Evolutionary conservation across 768 basidiomycete species (phyloP), one percentile per base, ranked within the genome.

Genomic region (Saitozyma sp.): DNA sequence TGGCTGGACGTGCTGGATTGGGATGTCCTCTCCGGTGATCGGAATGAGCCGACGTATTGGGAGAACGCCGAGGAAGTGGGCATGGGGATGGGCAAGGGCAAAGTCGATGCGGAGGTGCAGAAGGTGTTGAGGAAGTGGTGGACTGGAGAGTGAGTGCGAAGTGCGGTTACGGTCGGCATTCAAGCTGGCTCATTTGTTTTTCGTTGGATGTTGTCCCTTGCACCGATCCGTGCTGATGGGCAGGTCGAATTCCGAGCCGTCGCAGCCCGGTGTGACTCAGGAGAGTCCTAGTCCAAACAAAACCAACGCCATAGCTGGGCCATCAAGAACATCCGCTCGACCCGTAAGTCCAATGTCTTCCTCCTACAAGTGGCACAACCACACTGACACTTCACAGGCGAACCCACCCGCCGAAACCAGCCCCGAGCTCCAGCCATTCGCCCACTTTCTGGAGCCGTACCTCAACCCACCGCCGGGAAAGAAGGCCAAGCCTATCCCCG

Each of bases 91-190:
- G 62, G 64, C 9, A 57, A 42, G n/a, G 64, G 62, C 3, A 56
- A 54, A 8, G 39, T 39, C 9, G 66, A 64, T 55, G 67, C 48
- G n/a, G 59, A 64, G 38, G 56, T 70, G 1, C 64, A 69, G 52
- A 62, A 50, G 46, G 63, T 74, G 14, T 41, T 74, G 49, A 61
- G 65, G 57, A 71, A 68, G 53, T 74, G 73, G 73, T 74, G 62
- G 65, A 56, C 62, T 50, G 73, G 73, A 29, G 70, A 74, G 70
- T 74, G 49, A 59, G 73, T 65, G 19, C 20, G 19, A 16, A 2
- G 51, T 52, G 11, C 7, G 5, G 29, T 29, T 29, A 5, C 29
- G 29, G 29, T 29, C 29, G 5, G 29, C 29, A 5, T 29, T 20
- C 46, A 37, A 49, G 57, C 45, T 19, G n/a, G 16, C 43, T 20